phyloP scores from a whole-genome alignment of 2,329 filamentous ascomycete genomes.

The Fusarium concolor region DNA sequence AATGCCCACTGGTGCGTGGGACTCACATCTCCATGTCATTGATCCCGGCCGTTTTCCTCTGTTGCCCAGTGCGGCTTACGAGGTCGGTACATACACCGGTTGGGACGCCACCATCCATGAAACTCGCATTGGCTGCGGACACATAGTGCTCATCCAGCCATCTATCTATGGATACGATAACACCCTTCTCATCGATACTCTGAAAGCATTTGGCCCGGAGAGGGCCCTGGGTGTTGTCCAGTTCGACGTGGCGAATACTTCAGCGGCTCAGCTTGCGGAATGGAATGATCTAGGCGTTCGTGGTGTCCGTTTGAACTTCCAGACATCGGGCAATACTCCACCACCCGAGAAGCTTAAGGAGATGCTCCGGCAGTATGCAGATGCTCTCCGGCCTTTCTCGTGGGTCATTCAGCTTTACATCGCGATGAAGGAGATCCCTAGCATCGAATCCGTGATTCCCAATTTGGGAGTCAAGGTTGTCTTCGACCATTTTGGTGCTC shows the following conservation, averaged over 20 bases:
- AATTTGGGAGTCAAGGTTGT: background rate
- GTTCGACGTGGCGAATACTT: background rate
- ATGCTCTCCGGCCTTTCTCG: background rate
- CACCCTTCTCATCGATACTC: background rate
- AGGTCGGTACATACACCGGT: background rate
- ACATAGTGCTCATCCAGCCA: background rate
- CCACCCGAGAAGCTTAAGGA: background rate
- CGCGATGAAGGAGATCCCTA: background rate
- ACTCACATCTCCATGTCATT: background rate
- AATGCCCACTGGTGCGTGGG: background rate
- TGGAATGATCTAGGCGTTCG: background rate
- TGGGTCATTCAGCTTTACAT: background rate
- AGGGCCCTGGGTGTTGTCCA: background rate
- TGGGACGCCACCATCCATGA: background rate
- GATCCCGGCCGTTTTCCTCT: background rate
- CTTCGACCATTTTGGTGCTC: background rate
- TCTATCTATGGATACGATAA: background rate
- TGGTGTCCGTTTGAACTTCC: background rate
- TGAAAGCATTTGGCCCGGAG: background rate
- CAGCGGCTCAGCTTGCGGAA: background rate
- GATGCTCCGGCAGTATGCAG: background rate
- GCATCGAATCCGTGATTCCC: background rate
- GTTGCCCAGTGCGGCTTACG: background rate
- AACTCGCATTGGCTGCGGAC: background rate
- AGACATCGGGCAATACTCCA: background rate